phyloP scores from a whole-genome alignment of 2,329 filamentous ascomycete species.

The Alternaria panax region DNA sequence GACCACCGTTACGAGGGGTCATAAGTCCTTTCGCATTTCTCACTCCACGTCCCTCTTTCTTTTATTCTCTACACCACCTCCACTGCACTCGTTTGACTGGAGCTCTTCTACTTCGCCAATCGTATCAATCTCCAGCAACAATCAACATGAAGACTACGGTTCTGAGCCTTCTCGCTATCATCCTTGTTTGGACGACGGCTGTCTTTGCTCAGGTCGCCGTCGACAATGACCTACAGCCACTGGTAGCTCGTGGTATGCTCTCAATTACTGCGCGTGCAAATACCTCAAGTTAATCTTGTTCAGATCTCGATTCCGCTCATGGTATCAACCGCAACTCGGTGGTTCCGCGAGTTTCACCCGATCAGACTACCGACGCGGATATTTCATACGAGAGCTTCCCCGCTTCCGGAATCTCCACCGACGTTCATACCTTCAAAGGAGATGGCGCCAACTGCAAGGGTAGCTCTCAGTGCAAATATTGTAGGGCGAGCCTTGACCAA shows the following conservation, averaged over 20 bases:
- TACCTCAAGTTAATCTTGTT: neutral
- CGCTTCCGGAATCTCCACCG: neutral
- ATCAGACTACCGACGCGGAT: neutral
- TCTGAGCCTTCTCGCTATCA: neutral
- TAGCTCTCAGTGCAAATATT: neutral
- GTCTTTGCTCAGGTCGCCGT: neutral
- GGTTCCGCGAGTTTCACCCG: neutral
- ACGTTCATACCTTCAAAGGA: neutral
- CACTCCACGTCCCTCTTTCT: neutral
- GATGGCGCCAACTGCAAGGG: neutral
- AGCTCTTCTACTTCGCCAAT: neutral
- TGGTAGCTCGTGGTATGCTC: neutral
- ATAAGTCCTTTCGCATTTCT: neutral
- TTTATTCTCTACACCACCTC: neutral
- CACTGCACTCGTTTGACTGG: neutral
- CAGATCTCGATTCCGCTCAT: neutral
- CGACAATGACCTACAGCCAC: neutral
- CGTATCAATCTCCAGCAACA: neutral
- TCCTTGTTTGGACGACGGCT: neutral
- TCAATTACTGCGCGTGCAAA: neutral
- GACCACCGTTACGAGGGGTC: neutral
- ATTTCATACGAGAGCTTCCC: neutral
- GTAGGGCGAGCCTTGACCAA: neutral
- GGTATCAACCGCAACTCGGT: neutral
- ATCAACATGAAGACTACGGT: neutral